Evolutionary conservation across 257 asterid species (phyloP).

Genomic region (Gentiana straminea): DNA sequence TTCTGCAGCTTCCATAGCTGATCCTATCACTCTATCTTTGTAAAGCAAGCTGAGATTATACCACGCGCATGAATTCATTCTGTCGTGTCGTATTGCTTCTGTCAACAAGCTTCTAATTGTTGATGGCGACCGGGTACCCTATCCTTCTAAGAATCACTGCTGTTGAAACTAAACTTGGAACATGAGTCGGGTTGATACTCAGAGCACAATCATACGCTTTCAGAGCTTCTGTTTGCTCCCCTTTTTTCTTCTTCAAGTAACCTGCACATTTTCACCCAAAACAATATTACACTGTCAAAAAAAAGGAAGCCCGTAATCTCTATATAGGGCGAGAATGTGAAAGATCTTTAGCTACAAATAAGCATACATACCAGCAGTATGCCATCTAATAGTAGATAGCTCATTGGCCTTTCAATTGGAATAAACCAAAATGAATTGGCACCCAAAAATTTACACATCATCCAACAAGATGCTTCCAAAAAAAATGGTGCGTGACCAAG

Average conservation of each 20-base stretch:
- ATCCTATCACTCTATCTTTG: slow-evolving; percentile 32
- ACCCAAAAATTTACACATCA: slow-evolving; percentile 26
- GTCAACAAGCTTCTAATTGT: slow-evolving; percentile 63
- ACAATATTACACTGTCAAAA: neutral
- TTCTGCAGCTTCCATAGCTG: slow-evolving; percentile 53
- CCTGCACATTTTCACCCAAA: slow-evolving; percentile 34
- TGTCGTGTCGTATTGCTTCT: slow-evolving; percentile 72
- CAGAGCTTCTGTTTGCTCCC: slow-evolving; percentile 56
- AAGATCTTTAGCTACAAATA: no score
- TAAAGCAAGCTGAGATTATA: slow-evolving; percentile 73
- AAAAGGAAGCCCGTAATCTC: no score
- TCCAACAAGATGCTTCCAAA: no score
- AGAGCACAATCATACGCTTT: slow-evolving; percentile 58
- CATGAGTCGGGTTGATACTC: slow-evolving; percentile 66
- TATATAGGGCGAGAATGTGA: no score
- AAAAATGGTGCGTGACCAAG: no score
- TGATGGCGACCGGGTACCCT: slow-evolving; percentile 41
- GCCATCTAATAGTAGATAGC: slow-evolving; percentile 65
- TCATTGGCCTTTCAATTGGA: slow-evolving; percentile 50
- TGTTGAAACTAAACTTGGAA: slow-evolving; percentile 68
- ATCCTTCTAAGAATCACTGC: slow-evolving; percentile 44
- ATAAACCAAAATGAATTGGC: slow-evolving; percentile 54
- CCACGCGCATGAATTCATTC: slow-evolving; percentile 75
- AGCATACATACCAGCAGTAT: slow-evolving; percentile 44
- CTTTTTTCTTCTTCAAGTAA: slow-evolving; percentile 59